phyloP scores from a whole-genome alignment of 345 rosid genomes.

The Salix caprea region DNA sequence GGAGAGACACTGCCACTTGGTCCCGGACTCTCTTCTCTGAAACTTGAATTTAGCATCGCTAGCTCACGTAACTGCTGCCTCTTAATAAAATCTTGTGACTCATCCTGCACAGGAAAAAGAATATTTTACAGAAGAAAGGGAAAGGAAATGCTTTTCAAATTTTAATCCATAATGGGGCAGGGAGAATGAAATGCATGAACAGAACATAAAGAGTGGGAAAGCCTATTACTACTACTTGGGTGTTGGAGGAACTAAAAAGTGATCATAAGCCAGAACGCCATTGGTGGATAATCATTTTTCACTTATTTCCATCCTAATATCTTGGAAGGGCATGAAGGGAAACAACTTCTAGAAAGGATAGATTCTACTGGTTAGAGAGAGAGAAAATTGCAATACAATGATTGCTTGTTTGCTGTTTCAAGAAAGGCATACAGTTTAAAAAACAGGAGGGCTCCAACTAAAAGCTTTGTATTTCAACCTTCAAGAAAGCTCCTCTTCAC shows the following conservation, averaged over 20 bases:
- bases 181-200: neutral
- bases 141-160: neutral
- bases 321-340: neutral
- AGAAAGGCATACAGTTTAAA: neutral
- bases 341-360: neutral
- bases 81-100: conserved; percentile 88
- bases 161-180: neutral
- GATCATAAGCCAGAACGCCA: neutral
- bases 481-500: neutral
- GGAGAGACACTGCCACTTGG: conserved; percentile 95
- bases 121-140: neutral
- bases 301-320: neutral
- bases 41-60: conserved; percentile 81
- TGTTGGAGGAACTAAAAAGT: neutral
- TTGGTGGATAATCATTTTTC: neutral
- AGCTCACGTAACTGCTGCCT: conserved; percentile 94
- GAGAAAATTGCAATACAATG: neutral
- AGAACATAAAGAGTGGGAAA: neutral
- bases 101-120: conserved; percentile 55
- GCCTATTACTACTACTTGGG: neutral
- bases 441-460: neutral
- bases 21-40: conserved; percentile 95
- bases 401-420: neutral
- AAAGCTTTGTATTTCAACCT: neutral
- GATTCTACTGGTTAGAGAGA: neutral